These are phyloP conservation scores for Ceratocystis colombiana DNA, from an alignment of 2,329 filamentous ascomycete species.

Conservation along the genomic window DNA sequence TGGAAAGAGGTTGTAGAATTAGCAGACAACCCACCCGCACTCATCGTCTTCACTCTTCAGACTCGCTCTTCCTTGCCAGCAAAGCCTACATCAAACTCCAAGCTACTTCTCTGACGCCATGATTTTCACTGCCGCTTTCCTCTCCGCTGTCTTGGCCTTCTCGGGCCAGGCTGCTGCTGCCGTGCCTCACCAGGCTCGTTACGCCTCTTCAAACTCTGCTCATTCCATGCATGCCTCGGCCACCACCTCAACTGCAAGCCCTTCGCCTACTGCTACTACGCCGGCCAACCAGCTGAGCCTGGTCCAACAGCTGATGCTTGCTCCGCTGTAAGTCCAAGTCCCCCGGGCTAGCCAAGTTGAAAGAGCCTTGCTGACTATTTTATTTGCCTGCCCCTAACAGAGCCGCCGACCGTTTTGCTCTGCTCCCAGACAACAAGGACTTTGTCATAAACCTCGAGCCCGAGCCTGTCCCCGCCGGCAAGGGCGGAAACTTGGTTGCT, in stretches of 20 bases:
- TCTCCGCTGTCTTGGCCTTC: slow-evolving; percentile 36
- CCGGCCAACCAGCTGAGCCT: slow-evolving; percentile 27
- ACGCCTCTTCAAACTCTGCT: slow-evolving; percentile 21
- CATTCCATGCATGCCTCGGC: background rate
- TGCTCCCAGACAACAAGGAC: slow-evolving; percentile 35
- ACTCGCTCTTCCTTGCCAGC: slow-evolving; percentile 14
- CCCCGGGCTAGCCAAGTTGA: background rate
- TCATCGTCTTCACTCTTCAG: background rate
- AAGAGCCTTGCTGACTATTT: background rate
- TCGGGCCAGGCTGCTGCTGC: slow-evolving; percentile 32
- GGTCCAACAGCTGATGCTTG: slow-evolving; percentile 29
- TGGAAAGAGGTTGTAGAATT: background rate
- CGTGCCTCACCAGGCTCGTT: slow-evolving; percentile 26
- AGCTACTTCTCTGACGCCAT: slow-evolving; percentile 29
- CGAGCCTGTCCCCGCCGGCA: slow-evolving; percentile 39
- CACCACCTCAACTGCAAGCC: background rate
- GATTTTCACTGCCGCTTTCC: slow-evolving; percentile 32
- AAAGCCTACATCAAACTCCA: slow-evolving; percentile 27
- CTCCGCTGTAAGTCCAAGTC: slow-evolving; percentile 24
- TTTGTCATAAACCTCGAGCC: slow-evolving; percentile 41
- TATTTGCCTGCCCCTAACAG: slow-evolving; percentile 26
- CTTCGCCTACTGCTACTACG: slow-evolving; percentile 15
- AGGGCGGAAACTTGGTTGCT: slow-evolving; percentile 36
- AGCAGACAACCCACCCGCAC: background rate
- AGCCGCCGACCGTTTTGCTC: slow-evolving; percentile 35